A percentile compares a stretch with the other conserved stretches of the same genome.
phyloP scores from a whole-genome alignment of 2,329 filamentous ascomycete species.

The Pseudonectria foliicola region DNA sequence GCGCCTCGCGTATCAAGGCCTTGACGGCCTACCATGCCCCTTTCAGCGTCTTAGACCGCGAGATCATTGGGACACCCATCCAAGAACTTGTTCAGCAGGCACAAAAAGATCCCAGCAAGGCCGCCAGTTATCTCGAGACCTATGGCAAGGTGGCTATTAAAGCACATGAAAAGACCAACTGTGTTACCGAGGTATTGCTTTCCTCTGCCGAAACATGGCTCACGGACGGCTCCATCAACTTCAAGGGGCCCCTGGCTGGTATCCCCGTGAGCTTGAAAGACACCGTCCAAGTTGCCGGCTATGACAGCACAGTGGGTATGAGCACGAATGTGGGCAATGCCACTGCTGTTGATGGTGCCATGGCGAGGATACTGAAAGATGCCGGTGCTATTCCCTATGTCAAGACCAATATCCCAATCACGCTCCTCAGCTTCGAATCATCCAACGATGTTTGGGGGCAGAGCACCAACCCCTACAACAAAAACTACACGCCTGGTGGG shows the following conservation, averaged over 20 bases:
- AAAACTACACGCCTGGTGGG: conserved; percentile 79
- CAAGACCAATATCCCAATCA: conserved; percentile 86
- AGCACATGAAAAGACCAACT: conserved; percentile 83
- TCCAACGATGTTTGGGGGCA: conserved; percentile 74
- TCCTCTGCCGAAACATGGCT: conserved; percentile 70
- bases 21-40: conserved; percentile 60
- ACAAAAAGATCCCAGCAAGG: conserved; percentile 57
- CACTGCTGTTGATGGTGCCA: conserved; percentile 57
- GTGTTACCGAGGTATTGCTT: conserved; percentile 80
- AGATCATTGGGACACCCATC: conserved; percentile 66
- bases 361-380: conserved; percentile 73
- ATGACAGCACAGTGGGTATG: conserved; percentile 77
- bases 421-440: conserved; percentile 79
- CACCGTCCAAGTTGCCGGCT: conserved; percentile 71
- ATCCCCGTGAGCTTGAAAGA: conserved; percentile 84
- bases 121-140: conserved; percentile 68
- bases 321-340: conserved; percentile 65
- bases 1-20: conserved; percentile 59
- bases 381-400: conserved; percentile 85
- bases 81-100: conserved; percentile 71
- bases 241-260: conserved; percentile 76
- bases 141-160: conserved; percentile 82
- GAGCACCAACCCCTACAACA: conserved; percentile 74
- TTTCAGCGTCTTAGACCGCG: conserved; percentile 57
- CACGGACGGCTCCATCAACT: conserved; percentile 50